Evolutionary conservation across 2,329 filamentous ascomycete species (phyloP).

Genomic region (Aureobasidium namibiae): DNA sequence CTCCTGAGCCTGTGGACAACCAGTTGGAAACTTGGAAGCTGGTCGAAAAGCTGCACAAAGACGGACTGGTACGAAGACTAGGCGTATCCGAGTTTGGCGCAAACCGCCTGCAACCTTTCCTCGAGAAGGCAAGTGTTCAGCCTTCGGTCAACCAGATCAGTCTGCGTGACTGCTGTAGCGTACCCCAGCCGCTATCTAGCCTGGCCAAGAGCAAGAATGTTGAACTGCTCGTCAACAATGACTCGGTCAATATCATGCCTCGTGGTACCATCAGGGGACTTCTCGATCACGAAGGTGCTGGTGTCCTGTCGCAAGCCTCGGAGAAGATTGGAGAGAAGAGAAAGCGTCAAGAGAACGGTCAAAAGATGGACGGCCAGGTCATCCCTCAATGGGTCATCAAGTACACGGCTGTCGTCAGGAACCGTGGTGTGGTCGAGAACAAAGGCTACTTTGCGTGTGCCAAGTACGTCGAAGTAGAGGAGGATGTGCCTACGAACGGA

Average conservation of each 20-base stretch:
- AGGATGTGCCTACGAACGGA: neutral
- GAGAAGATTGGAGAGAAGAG: constrained; percentile 33
- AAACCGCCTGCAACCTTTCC: constrained; percentile 69
- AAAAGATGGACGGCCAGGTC: constrained; percentile 66
- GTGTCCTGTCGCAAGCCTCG: constrained; percentile 60
- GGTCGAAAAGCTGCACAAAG: constrained; percentile 63
- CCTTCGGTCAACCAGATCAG: constrained; percentile 95
- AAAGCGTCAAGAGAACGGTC: constrained; percentile 31
- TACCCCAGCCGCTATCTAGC: constrained; percentile 75
- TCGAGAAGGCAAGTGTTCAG: constrained; percentile 60
- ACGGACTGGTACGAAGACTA: constrained; percentile 64
- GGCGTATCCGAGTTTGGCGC: constrained; percentile 89
- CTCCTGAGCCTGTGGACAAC: constrained; percentile 50
- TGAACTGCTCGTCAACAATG: constrained; percentile 85
- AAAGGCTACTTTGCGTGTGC: constrained; percentile 95
- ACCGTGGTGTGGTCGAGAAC: constrained; percentile 92
- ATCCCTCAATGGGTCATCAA: constrained; percentile 92
- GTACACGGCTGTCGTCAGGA: constrained; percentile 90
- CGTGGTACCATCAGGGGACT: constrained; percentile 77
- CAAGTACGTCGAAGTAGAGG: constrained; percentile 32
- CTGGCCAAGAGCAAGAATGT: constrained; percentile 78
- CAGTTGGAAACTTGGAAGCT: constrained; percentile 61
- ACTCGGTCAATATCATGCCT: constrained; percentile 86
- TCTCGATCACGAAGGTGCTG: constrained; percentile 66
- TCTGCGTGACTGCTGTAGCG: constrained; percentile 88